These are phyloP conservation scores for Pythium coloratum DNA, from an alignment of 352 stramenopile genomes.

Conservation along the genomic window DNA sequence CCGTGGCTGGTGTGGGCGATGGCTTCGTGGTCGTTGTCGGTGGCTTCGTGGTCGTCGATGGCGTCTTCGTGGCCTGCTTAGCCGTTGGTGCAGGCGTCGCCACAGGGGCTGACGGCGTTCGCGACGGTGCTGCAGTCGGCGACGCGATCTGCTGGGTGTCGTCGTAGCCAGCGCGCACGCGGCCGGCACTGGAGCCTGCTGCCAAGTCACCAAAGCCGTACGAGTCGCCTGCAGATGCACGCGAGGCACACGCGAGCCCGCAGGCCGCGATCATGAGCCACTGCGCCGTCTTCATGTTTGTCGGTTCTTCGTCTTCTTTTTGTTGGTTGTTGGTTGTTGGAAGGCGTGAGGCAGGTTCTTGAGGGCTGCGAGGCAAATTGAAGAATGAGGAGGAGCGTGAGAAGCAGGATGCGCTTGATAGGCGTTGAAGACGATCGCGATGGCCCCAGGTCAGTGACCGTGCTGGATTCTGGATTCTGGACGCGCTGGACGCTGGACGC, in stretches of 20 bases:
- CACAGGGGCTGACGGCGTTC: background rate
- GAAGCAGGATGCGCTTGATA: background rate
- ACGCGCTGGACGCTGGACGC: background rate
- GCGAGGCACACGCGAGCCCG: constrained; percentile 5
- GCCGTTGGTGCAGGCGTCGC: background rate
- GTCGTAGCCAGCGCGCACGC: constrained; percentile 9
- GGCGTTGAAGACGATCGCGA: constrained; percentile 17
- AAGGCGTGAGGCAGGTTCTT: background rate
- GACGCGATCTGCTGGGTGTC: constrained; percentile 15
- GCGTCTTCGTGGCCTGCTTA: background rate
- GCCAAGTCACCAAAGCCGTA: constrained; percentile 8
- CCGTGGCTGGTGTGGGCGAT: background rate
- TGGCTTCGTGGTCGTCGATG: background rate
- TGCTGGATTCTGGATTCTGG: background rate
- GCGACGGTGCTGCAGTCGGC: background rate
- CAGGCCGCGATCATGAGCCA: constrained; percentile 21
- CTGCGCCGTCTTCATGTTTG: constrained; percentile 21
- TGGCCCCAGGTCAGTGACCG: background rate
- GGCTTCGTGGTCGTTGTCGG: background rate
- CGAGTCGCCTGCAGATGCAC: constrained; percentile 5
- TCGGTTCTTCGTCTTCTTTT: background rate
- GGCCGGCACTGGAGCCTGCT: background rate
- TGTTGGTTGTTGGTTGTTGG: constrained; percentile 7
- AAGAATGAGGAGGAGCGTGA: constrained; percentile 12
- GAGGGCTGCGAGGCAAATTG: constrained; percentile 23